Evolutionary conservation across 768 basidiomycete genomes (phyloP).

Genomic region (Lyophyllum decastes): DNA sequence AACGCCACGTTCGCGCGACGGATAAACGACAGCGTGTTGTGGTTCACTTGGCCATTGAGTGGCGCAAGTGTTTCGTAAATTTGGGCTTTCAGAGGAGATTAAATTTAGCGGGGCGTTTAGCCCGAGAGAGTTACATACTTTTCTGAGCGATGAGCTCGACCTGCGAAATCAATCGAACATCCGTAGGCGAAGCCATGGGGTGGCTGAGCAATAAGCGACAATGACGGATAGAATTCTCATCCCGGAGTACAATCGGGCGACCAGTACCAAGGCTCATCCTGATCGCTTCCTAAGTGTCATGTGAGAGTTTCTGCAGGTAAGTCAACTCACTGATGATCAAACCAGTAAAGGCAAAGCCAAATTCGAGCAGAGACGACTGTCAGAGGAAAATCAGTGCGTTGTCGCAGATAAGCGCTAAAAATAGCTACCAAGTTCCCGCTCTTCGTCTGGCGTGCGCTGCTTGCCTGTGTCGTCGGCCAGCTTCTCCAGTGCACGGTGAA

Average conservation of each 20-base stretch:
- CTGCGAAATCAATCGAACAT: slow-evolving; percentile 83
- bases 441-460: slow-evolving; percentile 75
- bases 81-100: slow-evolving; percentile 57
- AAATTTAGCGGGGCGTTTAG: neutral
- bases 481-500: slow-evolving; percentile 91
- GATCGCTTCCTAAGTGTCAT: slow-evolving; percentile 8
- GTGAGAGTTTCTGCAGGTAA: slow-evolving; percentile 1
- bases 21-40: slow-evolving; percentile 83
- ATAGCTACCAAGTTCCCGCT: slow-evolving; percentile 76
- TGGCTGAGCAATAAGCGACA: slow-evolving; percentile 82
- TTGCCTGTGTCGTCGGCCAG: slow-evolving; percentile 76
- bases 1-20: slow-evolving; percentile 84
- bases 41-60: slow-evolving; percentile 83
- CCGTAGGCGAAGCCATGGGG: slow-evolving; percentile 87
- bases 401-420: slow-evolving; percentile 6
- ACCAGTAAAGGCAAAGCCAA: slow-evolving; percentile 95
- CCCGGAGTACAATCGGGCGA: slow-evolving; percentile 85
- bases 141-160: slow-evolving; percentile 92
- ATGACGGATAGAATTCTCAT: slow-evolving; percentile 84
- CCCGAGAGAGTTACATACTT: slow-evolving; percentile 49
- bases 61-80: slow-evolving; percentile 90
- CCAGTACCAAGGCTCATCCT: slow-evolving; percentile 94
- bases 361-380: slow-evolving; percentile 89
- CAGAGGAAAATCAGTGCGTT: slow-evolving; percentile 8
- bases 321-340: slow-evolving; percentile 83